Evolutionary conservation across 495 filamentous ascomycete genomes (phyloP).

Genomic region (Parathielavia hyrcaniae): DNA sequence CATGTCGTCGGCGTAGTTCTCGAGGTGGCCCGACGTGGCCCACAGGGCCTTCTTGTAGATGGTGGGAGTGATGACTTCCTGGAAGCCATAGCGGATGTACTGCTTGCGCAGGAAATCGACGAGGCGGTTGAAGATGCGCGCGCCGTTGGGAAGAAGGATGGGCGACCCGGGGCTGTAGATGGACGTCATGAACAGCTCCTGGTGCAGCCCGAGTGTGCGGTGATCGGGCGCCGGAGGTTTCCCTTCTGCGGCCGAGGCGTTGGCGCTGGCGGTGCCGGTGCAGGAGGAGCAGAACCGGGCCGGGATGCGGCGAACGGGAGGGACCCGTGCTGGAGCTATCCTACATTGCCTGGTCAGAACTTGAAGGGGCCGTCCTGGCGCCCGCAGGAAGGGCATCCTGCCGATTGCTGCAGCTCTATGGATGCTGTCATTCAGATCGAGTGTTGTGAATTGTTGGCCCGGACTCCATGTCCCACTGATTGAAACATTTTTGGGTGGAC

Average conservation of each 20-base stretch:
- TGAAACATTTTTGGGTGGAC: too few relatives aligned
- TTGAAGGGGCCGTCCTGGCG: constrained; percentile 19
- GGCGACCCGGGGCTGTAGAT: constrained; percentile 81
- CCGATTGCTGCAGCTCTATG: constrained; percentile 6
- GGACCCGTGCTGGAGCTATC: background rate
- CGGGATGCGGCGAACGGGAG: background rate
- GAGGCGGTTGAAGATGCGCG: constrained; percentile 81
- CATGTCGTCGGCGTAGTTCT: constrained; percentile 94
- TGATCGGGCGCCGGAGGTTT: constrained; percentile 51
- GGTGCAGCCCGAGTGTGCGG: constrained; percentile 60
- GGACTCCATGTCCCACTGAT: too few relatives aligned
- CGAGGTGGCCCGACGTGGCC: constrained; percentile 85
- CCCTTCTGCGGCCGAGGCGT: constrained; percentile 14
- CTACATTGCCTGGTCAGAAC: constrained; percentile 9
- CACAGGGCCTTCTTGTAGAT: constrained; percentile 91
- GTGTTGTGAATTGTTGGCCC: too few relatives aligned
- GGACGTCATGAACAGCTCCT: constrained; percentile 74
- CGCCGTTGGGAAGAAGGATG: constrained; percentile 79
- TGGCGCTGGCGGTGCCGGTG: constrained; percentile 20
- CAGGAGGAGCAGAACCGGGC: constrained; percentile 32
- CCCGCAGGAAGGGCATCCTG: constrained; percentile 27
- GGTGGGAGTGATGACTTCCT: constrained; percentile 86
- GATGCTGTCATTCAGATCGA: background rate
- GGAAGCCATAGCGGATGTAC: constrained; percentile 80
- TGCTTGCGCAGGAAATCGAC: constrained; percentile 78